Conservation (phyloP, 208 protist genomes). For the Trypanosoma avium region DNA sequence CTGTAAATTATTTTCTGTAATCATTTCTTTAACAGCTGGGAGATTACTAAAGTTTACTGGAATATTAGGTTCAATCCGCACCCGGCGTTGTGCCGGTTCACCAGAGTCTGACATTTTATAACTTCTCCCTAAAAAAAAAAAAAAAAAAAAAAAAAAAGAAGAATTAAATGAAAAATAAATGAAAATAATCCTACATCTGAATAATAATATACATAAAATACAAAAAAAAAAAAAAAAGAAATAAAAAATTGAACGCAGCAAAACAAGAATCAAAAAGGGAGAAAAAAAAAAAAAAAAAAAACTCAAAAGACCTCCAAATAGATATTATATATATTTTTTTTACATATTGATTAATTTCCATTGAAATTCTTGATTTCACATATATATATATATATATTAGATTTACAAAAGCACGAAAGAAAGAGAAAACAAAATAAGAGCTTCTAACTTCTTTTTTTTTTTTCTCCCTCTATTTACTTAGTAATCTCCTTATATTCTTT, state of each 20-base stretch:
- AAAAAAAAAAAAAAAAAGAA: slow-evolving; percentile 6
- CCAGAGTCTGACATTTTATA: slow-evolving; percentile 9
- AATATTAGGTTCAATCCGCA: slow-evolving; percentile 40
- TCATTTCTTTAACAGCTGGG: slow-evolving; percentile 43
- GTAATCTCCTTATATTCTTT: background rate
- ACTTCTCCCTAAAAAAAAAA: background rate
- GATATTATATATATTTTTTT: too few relatives aligned
- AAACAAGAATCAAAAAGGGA: background rate
- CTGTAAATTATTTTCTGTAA: slow-evolving; percentile 63
- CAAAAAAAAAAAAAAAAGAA: slow-evolving; percentile 8
- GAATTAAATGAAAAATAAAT: slow-evolving; percentile 6
- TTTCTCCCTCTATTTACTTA: background rate
- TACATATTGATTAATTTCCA: too few relatives aligned
- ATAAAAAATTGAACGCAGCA: background rate
- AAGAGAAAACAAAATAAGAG: background rate
- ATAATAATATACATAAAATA: background rate
- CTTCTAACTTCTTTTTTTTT: background rate
- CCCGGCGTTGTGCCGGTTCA: slow-evolving; percentile 16
- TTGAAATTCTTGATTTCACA: too few relatives aligned
- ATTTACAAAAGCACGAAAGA: background rate
- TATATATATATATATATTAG: background rate
- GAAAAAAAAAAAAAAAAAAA: background rate
- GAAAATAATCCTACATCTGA: background rate
- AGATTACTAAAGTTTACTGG: slow-evolving; percentile 39
- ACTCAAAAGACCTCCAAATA: too few relatives aligned